Evolutionary conservation across 148 eudicot species (phyloP).

Genomic region (Amaranthus cruentus): DNA sequence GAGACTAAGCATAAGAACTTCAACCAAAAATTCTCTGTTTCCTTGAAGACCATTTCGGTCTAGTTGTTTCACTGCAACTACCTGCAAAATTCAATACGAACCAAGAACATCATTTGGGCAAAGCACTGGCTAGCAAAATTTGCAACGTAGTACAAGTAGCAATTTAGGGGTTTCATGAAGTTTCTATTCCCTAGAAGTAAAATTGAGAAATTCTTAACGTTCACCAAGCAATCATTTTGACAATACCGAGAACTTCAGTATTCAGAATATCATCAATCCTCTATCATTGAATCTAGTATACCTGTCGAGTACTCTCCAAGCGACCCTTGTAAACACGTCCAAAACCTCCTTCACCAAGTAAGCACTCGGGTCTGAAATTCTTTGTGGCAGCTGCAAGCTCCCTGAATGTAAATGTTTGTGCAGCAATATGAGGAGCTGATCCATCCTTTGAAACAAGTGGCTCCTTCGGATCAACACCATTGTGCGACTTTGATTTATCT

Average conservation of each 20-base stretch:
- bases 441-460: slow-evolving; percentile 53
- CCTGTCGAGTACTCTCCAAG: slow-evolving; percentile 93
- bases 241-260: background rate
- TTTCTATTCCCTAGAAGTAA: background rate
- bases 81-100: slow-evolving; percentile 43
- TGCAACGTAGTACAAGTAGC: background rate
- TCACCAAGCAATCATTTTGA: background rate
- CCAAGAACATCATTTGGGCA: background rate
- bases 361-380: slow-evolving; percentile 77
- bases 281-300: slow-evolving; percentile 19
- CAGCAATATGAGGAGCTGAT: slow-evolving; percentile 80
- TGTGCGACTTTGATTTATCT: slow-evolving; percentile 65
- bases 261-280: background rate
- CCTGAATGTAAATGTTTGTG: slow-evolving; percentile 86
- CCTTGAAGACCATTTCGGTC: slow-evolving; percentile 97
- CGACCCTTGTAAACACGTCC: slow-evolving; percentile 93
- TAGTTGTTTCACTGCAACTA: slow-evolving; percentile 93
- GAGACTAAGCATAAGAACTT: slow-evolving; percentile 96
- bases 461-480: slow-evolving; percentile 59
- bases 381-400: slow-evolving; percentile 93
- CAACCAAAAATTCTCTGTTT: slow-evolving; percentile 91
- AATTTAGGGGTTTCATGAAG: background rate
- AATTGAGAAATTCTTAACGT: too few species aligned
- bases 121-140: background rate
- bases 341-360: slow-evolving; percentile 96